Base-by-base conservation (phyloP, 1,139 yeast genomes). In the Dujonia santamariae region DNA sequence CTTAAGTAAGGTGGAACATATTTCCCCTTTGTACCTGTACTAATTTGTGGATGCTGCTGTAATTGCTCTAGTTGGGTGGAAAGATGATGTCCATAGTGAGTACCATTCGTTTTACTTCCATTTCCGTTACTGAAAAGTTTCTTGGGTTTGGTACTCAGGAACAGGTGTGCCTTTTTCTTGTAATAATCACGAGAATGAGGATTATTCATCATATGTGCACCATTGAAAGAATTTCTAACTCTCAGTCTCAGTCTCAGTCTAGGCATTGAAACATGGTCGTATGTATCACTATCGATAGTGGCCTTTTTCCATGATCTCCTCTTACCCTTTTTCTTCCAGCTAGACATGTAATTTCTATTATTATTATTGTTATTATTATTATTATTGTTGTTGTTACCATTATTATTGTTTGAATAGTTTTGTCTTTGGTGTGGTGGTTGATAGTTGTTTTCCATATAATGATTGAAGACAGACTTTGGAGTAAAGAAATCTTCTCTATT, bases 401-500 rank as follows among this genome's bases (percentile, higher is more conserved):
- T 26, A 17, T 34, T 26, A 16, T 35, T 15, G 54, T 41, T 78
- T 26, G 78, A 77, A 42, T 78, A 78, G n/a, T n/a, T n/a, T n/a
- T n/a, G 45, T 81, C 81, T 46, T 78, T 86, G 82, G 82, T 73
- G 50, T 81, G 82, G 46, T 79, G 82, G 43, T 75, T 76, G 46
- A 79, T n/a, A n/a, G n/a, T n/a, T n/a, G 45, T 81, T 82, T 46
- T 78, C 86, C 82, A 82, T 73, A 50, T 81, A 82, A 46, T 79
- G 82, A 43, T 75, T 76, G 46, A 79, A 75, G 4, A 79, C 83
- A 18, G 88, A 78, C 40, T 82, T 84, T 2, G 94, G 94, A 2
- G 94, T 83, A 51, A 82, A 83, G 46, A 72, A 80, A 50, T 83
- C 90, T 45, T 79, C 83, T 39, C 90, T 68, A 46, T 75, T 76